Evolutionary conservation across 2,329 filamentous ascomycete species (phyloP), one percentile per base, ranked within the genome.

Genomic region (Exophiala mesophila): DNA sequence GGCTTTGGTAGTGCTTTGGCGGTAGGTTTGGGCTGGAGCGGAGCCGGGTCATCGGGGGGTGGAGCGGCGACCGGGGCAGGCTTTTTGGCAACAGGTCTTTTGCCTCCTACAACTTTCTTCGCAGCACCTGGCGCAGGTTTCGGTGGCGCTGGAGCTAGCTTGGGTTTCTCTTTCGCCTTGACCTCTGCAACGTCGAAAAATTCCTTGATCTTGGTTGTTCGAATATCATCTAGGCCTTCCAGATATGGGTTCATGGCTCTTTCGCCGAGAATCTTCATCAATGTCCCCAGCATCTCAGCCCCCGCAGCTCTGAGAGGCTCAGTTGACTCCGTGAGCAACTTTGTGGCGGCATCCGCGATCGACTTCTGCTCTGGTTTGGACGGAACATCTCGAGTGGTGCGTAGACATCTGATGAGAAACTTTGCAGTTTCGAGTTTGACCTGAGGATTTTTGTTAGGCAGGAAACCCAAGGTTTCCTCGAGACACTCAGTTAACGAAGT

Each of bases 221-320:
- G 80, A 54, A 97, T 97, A 17, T 98, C 92, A 60, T 98, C 92
- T 2, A 98, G 72, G 3, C 88, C 88, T 51, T 96, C 90, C 12
- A 98, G 69, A 61, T 94, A 85, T 6, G 87, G 84, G 31, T 85
- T 88, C 92, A 98, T 98, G 39, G 86, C 86, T 44, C 92, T 80
- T 64, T 98, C 94, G 30, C 92, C 90, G 69, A 97, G 86, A 41
- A 98, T 97, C 69, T 97, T 98, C 92, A 96, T 97, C 36, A 98
- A 66, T 0, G 89, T 95, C 51, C 94, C 92, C 3, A 98, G 71
- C 23, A 92, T 82, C 63, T 98, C 92, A 10, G 89, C 89, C 62
- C 89, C 92, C 20, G 88, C 88, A 36, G 90, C 83, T 65, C 92
- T 80, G 45, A 94, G 78, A 3, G 77, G 82, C 56, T 94, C 89